Evolutionary conservation across 176 grass and related monocot genomes (phyloP).

Genomic region (Paspalum vaginatum): DNA sequence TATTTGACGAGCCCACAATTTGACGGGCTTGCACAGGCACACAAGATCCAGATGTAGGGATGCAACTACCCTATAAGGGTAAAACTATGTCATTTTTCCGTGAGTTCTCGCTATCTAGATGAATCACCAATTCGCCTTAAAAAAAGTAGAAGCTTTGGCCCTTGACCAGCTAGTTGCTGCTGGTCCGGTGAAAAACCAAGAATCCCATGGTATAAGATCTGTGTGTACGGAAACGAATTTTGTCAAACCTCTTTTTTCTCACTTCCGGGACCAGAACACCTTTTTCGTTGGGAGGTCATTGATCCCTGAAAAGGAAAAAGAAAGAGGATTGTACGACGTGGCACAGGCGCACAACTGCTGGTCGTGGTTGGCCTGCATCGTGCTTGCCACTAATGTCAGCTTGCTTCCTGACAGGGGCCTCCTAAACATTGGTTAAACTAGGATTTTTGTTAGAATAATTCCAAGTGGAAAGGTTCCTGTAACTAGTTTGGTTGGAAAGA

Average conservation of each 20-base stretch:
- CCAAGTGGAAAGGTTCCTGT: neutral
- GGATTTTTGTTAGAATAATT: constrained; percentile 19
- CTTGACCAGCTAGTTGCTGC: neutral
- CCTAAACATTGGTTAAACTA: constrained; percentile 1
- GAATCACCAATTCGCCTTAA: no score
- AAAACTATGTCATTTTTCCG: no score
- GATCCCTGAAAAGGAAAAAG: neutral
- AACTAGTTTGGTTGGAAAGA: constrained; percentile 24
- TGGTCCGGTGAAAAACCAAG: neutral
- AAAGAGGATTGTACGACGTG: constrained; percentile 14
- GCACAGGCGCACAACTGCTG: neutral
- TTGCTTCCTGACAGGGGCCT: constrained; percentile 18
- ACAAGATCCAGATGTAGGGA: no score
- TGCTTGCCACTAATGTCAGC: constrained; percentile 29
- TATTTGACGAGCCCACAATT: neutral
- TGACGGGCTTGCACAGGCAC: no score
- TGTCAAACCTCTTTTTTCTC: neutral
- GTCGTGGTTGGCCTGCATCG: constrained; percentile 25
- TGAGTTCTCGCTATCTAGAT: no score
- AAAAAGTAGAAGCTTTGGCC: no score
- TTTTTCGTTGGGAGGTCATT: constrained; percentile 23
- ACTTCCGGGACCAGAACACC: neutral
- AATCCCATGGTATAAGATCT: neutral
- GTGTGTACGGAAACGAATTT: neutral
- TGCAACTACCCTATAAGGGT: no score